phyloP scores from a whole-genome alignment of 257 asterid genomes.

The Hygrophila difformis region DNA sequence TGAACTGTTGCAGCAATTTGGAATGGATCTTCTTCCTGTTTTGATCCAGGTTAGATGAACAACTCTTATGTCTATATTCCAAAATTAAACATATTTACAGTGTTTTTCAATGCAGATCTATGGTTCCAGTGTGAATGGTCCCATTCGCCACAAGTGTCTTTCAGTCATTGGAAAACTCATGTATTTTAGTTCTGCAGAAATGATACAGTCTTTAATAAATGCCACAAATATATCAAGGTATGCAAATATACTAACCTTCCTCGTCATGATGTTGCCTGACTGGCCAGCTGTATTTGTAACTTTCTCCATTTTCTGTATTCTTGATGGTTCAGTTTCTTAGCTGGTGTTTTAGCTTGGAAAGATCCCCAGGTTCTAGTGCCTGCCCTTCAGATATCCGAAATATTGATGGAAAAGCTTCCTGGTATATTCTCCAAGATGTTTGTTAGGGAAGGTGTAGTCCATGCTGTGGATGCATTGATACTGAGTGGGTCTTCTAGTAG shows the following conservation, averaged over 20 bases:
- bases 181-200: constrained; percentile 87
- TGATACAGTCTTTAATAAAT: constrained; percentile 65
- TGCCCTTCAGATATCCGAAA: constrained; percentile 93
- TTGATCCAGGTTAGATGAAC: constrained; percentile 61
- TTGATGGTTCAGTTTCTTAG: constrained; percentile 59
- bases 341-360: constrained; percentile 99
- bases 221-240: constrained; percentile 86
- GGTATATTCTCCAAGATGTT: constrained; percentile 84
- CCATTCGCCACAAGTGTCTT: constrained; percentile 96
- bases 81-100: background rate
- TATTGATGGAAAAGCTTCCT: constrained; percentile 95
- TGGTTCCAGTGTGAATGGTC: constrained; percentile 96
- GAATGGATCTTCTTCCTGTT: constrained; percentile 90
- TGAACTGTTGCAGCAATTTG: constrained; percentile 88
- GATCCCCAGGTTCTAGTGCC: constrained; percentile 97
- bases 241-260: constrained; percentile 7
- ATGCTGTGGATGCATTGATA: constrained; percentile 79
- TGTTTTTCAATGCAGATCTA: constrained; percentile 56
- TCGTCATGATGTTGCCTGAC: constrained; percentile 8
- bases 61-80: constrained; percentile 3
- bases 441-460: constrained; percentile 93
- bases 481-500: constrained; percentile 39
- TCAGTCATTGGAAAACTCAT: constrained; percentile 90
- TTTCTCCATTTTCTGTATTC: constrained; percentile 23
- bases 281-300: background rate